Conservation (phyloP, 176 grass and related monocot species). For the Juncus effusus region DNA sequence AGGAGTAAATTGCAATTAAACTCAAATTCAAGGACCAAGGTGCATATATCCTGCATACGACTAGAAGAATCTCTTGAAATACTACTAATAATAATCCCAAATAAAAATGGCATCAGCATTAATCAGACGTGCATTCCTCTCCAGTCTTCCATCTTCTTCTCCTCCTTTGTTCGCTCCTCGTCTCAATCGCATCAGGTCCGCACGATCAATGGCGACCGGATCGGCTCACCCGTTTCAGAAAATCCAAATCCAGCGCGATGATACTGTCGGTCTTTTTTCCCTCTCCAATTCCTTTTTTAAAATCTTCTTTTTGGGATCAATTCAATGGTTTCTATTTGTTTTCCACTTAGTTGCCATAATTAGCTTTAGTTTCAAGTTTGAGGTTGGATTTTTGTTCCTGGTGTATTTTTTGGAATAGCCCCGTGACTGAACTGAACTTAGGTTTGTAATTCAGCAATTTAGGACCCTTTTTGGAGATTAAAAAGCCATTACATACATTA, state of each 20-base stretch:
- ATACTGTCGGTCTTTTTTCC: constrained; percentile 36
- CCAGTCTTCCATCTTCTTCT: constrained; percentile 13
- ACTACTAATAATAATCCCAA: background rate
- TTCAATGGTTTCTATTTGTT: background rate
- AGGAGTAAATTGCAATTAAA: no score
- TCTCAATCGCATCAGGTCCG: constrained; percentile 13
- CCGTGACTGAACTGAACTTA: background rate
- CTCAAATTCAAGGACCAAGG: no score
- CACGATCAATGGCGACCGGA: constrained; percentile 42
- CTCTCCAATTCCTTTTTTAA: background rate
- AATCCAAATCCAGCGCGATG: constrained; percentile 81
- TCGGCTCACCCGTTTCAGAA: constrained; percentile 47
- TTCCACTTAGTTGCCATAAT: background rate
- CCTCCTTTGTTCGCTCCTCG: constrained; percentile 18
- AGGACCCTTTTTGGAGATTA: background rate
- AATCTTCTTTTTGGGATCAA: background rate
- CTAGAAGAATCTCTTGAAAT: background rate
- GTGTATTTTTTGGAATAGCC: background rate
- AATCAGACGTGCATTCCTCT: constrained; percentile 20
- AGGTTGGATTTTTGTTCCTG: background rate
- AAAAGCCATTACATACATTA: no score
- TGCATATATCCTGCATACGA: background rate
- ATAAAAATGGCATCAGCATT: constrained; percentile 30
- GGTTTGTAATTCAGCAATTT: background rate
- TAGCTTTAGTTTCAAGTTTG: background rate